Evolutionary conservation across 108 stramenopile genomes (phyloP).

Genomic region (Fistulifera pelliculosa): DNA sequence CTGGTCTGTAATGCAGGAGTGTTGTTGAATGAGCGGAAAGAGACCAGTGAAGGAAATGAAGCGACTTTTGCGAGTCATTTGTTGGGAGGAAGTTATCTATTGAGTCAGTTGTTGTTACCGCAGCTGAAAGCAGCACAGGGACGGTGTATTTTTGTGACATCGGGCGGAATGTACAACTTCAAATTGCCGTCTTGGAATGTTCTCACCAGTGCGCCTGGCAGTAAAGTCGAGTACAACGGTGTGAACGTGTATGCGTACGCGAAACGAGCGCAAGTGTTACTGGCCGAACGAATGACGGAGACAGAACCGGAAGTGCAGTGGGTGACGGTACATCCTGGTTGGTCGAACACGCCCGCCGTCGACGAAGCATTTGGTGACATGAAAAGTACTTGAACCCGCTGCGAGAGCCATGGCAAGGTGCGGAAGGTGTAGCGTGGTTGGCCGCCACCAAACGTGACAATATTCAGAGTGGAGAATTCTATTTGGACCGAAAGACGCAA

Average conservation of each 20-base stretch:
- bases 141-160: slow-evolving; percentile 22
- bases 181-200: slow-evolving; percentile 83
- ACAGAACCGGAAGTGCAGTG: slow-evolving; percentile 43
- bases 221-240: slow-evolving; percentile 69
- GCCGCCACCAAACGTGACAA: slow-evolving; percentile 34
- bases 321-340: slow-evolving; percentile 71
- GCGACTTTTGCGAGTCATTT: slow-evolving; percentile 84
- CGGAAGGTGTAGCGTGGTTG: slow-evolving; percentile 88
- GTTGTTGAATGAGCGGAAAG: slow-evolving; percentile 67
- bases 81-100: slow-evolving; percentile 70
- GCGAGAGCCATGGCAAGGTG: slow-evolving; percentile 81
- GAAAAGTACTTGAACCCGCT: slow-evolving; percentile 82
- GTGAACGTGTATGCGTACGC: slow-evolving; percentile 83
- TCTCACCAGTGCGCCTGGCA: slow-evolving; percentile 35
- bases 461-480: slow-evolving; percentile 73
- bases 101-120: slow-evolving; percentile 65
- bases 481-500: slow-evolving; percentile 75
- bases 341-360: slow-evolving; percentile 74
- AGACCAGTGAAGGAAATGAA: slow-evolving; percentile 80
- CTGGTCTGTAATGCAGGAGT: slow-evolving; percentile 91
- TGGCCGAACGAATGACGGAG: slow-evolving; percentile 67
- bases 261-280: slow-evolving; percentile 85
- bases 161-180: slow-evolving; percentile 45
- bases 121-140: slow-evolving; percentile 35
- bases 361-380: slow-evolving; percentile 75